These are phyloP conservation scores for Neurospora sp. DNA, from an alignment of 495 filamentous ascomycete genomes.

Conservation along the genomic window DNA sequence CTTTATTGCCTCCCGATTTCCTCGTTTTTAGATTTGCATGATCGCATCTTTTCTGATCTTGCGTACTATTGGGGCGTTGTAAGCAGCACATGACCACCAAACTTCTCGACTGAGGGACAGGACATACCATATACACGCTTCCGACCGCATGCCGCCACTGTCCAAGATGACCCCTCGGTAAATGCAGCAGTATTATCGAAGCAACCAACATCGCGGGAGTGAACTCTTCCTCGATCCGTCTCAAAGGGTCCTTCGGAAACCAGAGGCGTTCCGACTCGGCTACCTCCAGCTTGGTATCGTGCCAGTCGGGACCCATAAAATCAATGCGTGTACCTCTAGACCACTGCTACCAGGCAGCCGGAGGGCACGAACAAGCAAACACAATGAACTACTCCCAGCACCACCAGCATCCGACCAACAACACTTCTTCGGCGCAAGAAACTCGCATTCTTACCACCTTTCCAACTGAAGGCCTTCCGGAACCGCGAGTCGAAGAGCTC, in stretches of 20 bases:
- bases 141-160: background rate
- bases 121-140: background rate
- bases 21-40: background rate
- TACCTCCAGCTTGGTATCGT: background rate
- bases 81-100: background rate
- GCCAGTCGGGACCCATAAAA: background rate
- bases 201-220: background rate
- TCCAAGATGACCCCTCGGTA: background rate
- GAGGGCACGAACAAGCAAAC: background rate
- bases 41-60: background rate
- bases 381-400: background rate
- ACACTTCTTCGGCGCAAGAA: background rate
- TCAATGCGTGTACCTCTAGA: background rate
- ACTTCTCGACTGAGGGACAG: background rate
- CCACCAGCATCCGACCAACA: background rate
- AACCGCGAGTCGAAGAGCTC: conserved; percentile 6
- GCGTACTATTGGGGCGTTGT: background rate
- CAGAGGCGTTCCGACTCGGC: background rate
- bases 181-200: background rate
- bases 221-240: background rate
- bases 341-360: background rate
- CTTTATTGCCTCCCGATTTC: background rate
- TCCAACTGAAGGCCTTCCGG: conserved; percentile 14
- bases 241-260: background rate
- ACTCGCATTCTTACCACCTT: conserved; percentile 15